A percentile compares a stretch with the other conserved stretches of the same genome.
phyloP scores from a whole-genome alignment of 2,329 filamentous ascomycete species.

The Fusarium nelsonii region DNA sequence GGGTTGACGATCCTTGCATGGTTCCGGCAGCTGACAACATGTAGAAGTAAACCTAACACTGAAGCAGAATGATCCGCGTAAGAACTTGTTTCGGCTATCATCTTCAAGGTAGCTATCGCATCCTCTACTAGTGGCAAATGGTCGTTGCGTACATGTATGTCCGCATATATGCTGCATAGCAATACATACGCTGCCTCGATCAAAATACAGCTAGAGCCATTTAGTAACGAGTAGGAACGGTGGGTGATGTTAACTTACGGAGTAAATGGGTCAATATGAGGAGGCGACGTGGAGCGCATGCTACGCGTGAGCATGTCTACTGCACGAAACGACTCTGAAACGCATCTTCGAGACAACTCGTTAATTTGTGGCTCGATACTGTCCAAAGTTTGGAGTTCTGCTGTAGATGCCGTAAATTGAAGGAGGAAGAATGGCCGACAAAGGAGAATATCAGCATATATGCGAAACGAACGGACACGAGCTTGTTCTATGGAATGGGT shows the following conservation, averaged over 20 bases:
- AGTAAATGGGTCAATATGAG: conserved; percentile 67
- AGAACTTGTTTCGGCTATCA: conserved; percentile 61
- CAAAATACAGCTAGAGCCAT: conserved; percentile 64
- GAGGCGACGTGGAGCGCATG: conserved; percentile 59
- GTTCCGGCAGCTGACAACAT: conserved; percentile 17
- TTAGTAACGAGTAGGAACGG: neutral
- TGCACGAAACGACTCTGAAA: conserved; percentile 52
- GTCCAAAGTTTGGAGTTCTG: conserved; percentile 20
- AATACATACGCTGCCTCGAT: conserved; percentile 67
- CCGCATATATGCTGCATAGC: conserved; percentile 68
- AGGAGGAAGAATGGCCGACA: conserved; percentile 74
- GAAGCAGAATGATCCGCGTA: conserved; percentile 63
- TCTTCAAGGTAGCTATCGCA: conserved; percentile 62
- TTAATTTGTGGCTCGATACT: conserved; percentile 52
- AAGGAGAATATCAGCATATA: conserved; percentile 72
- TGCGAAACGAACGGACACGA: conserved; percentile 72
- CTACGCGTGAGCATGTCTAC: conserved; percentile 62
- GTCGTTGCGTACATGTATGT: conserved; percentile 59
- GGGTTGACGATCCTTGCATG: neutral
- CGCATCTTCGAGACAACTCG: conserved; percentile 59
- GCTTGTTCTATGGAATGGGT: conserved; percentile 63
- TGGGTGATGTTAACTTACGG: conserved; percentile 58
- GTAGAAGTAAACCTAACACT: conserved; percentile 63
- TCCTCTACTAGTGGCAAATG: conserved; percentile 57
- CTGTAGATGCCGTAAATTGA: conserved; percentile 60